Base-by-base conservation (phyloP, 2,329 filamentous ascomycete genomes). In the Colletotrichum neosansevieriae region DNA sequence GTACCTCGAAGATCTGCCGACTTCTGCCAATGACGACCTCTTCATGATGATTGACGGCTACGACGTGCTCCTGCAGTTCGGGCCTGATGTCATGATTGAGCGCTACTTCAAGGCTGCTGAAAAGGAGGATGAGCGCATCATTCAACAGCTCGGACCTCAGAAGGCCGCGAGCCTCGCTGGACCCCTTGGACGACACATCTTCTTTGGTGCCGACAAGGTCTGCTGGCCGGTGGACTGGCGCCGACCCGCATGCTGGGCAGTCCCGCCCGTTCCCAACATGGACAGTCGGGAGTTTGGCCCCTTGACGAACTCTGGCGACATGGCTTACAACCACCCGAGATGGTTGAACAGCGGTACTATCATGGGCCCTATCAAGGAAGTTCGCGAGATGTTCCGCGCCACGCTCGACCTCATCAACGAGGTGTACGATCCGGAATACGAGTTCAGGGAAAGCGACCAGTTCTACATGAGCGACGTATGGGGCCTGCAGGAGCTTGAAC, bases 11-110 rank as follows among this genome's bases (percentile, higher is more conserved):
- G 70, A 70, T 15, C 71, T 80, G 3, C 63, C 67, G 9, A 36
- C 60, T 2, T 72, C 70, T 9, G 73, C 78, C 4, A 76, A 89
- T 64, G 81, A 87, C 19, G 90, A 92, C 74, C 77, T 93, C 32
- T 84, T 91, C 7, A 77, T 92, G 65, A 81, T 92, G 53, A 82
- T 89, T 6, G 89, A 92, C 74, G 88, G 86, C 1, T 85, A 88
- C 74, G 88, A 92, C 67, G 82, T 88, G 1, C 88, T 89, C 79
- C 88, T 91, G 67, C 90, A 92, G 75, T 79, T 92, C 2, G 88
- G 89, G 0, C 85, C 88, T 3, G 85, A 90, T 47, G 81, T 91
- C 19, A 78, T 92, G 71, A 84, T 92, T 29, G 79, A 85, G 71
- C 84, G 90, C 49, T 92, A 91, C 75, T 86, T 89, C 71, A 78